Evolutionary conservation across 805 yeast species (phyloP), one percentile per base, ranked within the genome.

Genomic region (Cyberlindnera nakhonratchasimensis): DNA sequence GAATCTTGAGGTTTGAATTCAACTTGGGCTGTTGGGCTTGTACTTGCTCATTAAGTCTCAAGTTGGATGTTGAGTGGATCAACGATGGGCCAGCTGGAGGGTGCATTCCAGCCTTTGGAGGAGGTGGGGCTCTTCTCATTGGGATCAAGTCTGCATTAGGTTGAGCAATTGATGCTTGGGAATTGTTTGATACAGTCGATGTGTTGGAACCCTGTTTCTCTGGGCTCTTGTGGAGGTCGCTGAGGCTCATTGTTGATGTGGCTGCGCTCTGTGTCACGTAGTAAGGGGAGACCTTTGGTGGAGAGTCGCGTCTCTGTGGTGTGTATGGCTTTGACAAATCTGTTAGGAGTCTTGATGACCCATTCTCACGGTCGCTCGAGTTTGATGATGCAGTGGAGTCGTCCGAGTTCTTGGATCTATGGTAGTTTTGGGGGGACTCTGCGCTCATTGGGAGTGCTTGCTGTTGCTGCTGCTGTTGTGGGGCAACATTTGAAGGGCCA

Each of bases 81-180:
- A 45, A 12, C 2, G 40, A 13, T 8, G 47, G 31, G 24, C 34
- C 25, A 20, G 17, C 7, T 14, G 37, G 28, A 10, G 37, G 29
- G 22, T 23, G 37, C 9, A 18, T 16, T 8, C 24, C 41, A 23
- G 40, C 19, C 21, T 50, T 52, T 18, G 80, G 80, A 2, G 80
- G 81, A 6, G 77, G 70, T 6, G 82, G 83, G 1, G 83, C 81
- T 44, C 66, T 69, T 61, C 83, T 68, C 51, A 63, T 63, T 7
- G 82, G 80, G 2, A 70, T 61, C 43, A 75, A 53, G 23, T 65
- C 72, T 12, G 45, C 50, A 29, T 53, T 41, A 9, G 47, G 41
- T 17, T 46, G 50, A 8, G 39, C 21, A 13, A 5, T 6, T 22
- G 33, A 28, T 7, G 34, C 5, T n/a, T n/a, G n/a, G 4, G 34